A percentile compares a stretch with the other conserved stretches of the same genome.
These are phyloP conservation scores for Botrytis medusae DNA, from an alignment of 2,329 filamentous ascomycete genomes.

Conservation along the genomic window DNA sequence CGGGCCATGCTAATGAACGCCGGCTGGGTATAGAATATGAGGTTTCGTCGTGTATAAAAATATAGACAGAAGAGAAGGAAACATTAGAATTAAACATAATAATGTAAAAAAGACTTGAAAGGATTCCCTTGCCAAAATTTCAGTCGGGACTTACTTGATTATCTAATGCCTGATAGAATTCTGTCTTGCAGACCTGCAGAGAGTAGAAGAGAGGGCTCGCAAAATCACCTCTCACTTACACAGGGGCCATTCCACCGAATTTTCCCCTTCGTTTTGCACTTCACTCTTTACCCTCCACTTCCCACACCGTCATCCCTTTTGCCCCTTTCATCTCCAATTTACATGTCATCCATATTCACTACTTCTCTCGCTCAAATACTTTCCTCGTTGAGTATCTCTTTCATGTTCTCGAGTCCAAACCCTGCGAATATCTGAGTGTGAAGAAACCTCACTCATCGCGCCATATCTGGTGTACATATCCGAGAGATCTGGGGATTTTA, in stretches of 20 bases:
- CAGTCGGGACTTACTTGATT: background rate
- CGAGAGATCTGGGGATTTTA: background rate
- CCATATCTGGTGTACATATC: background rate
- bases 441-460: background rate
- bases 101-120: background rate
- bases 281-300: background rate
- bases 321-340: too few relatives aligned
- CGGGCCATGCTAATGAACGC: background rate
- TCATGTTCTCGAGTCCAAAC: background rate
- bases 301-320: background rate
- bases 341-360: background rate
- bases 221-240: background rate
- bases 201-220: background rate
- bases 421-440: accelerated
- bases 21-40: background rate
- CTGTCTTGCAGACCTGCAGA: background rate
- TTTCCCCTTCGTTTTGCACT: background rate
- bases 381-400: background rate
- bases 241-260: background rate
- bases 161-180: background rate
- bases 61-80: background rate
- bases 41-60: background rate
- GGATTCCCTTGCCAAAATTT: background rate
- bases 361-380: background rate
- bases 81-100: background rate